A percentile compares a stretch with the other conserved stretches of the same genome.
phyloP scores from a whole-genome alignment of 345 rosid genomes.

The Adansonia digitata region DNA sequence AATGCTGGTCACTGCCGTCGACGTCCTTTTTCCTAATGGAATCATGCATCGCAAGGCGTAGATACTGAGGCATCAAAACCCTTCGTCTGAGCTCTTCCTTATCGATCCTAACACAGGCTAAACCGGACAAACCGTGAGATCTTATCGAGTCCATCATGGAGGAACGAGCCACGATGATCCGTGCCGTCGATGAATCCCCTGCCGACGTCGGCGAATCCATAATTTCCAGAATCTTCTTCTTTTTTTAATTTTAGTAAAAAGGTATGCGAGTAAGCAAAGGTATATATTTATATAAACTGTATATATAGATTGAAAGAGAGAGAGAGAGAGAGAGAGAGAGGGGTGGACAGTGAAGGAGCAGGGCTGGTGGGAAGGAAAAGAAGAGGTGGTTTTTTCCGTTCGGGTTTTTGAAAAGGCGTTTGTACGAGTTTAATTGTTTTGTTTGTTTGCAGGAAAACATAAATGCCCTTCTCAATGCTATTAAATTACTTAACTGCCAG shows the following conservation, averaged over 20 bases:
- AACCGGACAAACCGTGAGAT: constrained; percentile 55
- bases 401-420: neutral
- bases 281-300: neutral
- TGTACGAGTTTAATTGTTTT: neutral
- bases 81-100: constrained; percentile 56
- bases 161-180: constrained; percentile 49
- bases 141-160: constrained; percentile 64
- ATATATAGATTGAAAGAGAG: neutral
- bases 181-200: constrained; percentile 40
- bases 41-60: constrained; percentile 59
- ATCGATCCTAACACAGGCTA: constrained; percentile 62
- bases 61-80: constrained; percentile 59
- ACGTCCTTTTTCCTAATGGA: constrained; percentile 48
- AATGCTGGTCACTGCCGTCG: constrained; percentile 22
- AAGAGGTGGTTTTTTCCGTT: neutral
- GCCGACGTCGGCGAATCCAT: constrained; percentile 34
- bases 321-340: neutral
- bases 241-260: neutral
- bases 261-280: neutral
- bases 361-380: too few species aligned
- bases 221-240: neutral
- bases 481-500: neutral
- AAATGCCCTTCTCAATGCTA: neutral
- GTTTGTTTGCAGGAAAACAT: neutral
- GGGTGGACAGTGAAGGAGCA: too few species aligned